A percentile compares a stretch with the other conserved stretches of the same genome.
phyloP scores from a whole-genome alignment of 2,329 filamentous ascomycete genomes.

The Exophiala aquamarina region DNA sequence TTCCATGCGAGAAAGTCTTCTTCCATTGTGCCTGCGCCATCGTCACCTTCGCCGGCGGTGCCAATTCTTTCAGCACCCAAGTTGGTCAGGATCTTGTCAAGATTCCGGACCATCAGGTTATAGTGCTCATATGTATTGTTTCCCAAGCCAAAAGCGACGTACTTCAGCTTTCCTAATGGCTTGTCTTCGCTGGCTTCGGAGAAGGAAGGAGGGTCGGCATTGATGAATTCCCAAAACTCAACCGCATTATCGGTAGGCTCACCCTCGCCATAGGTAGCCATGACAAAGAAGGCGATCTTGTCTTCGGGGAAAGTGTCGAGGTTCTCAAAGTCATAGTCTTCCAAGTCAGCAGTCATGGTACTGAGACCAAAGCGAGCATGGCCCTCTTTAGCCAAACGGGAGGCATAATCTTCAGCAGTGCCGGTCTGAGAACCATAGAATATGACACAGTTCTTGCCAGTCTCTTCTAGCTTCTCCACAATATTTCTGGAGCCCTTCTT shows the following conservation, averaged over 20 bases:
- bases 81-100: slow-evolving; percentile 77
- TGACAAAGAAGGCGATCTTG: slow-evolving; percentile 90
- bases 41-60: slow-evolving; percentile 88
- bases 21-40: slow-evolving; percentile 98
- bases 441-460: slow-evolving; percentile 93
- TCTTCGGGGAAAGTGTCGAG: slow-evolving; percentile 84
- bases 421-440: slow-evolving; percentile 99
- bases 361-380: slow-evolving; percentile 94
- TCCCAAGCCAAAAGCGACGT: slow-evolving; percentile 91
- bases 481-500: slow-evolving; percentile 87
- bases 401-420: slow-evolving; percentile 97
- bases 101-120: slow-evolving; percentile 95
- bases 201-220: slow-evolving; percentile 76
- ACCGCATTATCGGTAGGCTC: slow-evolving; percentile 99
- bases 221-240: slow-evolving; percentile 97
- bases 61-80: slow-evolving; percentile 84
- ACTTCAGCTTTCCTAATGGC: slow-evolving; percentile 80
- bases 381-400: slow-evolving; percentile 92
- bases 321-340: slow-evolving; percentile 97
- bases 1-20: slow-evolving; percentile 99
- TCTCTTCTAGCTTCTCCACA: slow-evolving; percentile 92
- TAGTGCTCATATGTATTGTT: slow-evolving; percentile 99
- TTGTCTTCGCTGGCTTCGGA: slow-evolving; percentile 61
- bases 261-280: slow-evolving; percentile 96
- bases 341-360: slow-evolving; percentile 96